Conservation (phyloP, 345 rosid species). For the Eucalyptus tenuipes region DNA sequence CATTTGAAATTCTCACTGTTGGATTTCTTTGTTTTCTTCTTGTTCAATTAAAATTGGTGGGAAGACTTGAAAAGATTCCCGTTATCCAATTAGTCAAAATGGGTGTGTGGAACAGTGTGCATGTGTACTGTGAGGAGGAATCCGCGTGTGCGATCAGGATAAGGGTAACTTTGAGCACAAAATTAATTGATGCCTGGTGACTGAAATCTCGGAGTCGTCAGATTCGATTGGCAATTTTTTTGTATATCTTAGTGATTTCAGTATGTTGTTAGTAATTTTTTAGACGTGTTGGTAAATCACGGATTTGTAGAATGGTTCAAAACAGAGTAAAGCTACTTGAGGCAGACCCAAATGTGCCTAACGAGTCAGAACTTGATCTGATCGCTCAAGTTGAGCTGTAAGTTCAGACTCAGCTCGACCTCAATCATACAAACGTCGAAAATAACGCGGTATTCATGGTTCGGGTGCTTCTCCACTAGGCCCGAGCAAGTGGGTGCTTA, state of each 20-base stretch:
- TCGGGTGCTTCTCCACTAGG: background rate
- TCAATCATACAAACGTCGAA: background rate
- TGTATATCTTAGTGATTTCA: background rate
- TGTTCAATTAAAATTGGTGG: background rate
- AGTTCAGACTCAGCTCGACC: background rate
- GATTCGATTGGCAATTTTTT: background rate
- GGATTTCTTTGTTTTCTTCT: background rate
- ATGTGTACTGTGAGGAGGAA: too few species aligned
- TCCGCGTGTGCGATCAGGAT: background rate
- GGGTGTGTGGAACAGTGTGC: too few species aligned
- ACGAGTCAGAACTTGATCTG: background rate
- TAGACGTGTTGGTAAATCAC: background rate
- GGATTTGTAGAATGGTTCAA: background rate
- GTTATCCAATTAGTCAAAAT: too few species aligned
- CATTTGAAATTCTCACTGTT: background rate
- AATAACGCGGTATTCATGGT: background rate
- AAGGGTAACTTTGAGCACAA: background rate
- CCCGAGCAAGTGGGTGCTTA: too few species aligned
- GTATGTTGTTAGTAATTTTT: background rate
- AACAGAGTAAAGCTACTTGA: background rate
- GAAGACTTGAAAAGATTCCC: background rate
- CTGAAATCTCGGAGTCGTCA: background rate
- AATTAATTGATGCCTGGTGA: background rate
- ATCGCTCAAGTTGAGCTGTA: background rate
- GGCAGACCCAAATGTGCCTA: background rate